These are phyloP conservation scores for Rhinocladiella mackenziei DNA, from an alignment of 2,329 filamentous ascomycete genomes.

Conservation along the genomic window DNA sequence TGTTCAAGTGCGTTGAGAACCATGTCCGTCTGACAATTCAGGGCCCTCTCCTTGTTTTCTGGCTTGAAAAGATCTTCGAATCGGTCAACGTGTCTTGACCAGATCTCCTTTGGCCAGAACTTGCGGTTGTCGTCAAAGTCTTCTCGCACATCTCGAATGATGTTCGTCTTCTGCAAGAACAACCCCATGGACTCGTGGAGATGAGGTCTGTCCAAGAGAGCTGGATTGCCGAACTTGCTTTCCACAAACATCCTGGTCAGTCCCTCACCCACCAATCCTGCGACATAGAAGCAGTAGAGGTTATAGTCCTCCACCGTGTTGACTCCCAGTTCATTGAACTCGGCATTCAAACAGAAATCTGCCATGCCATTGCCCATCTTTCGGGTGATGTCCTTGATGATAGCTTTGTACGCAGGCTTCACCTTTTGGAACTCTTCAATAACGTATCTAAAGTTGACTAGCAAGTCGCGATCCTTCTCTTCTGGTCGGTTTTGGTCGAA, in stretches of 20 bases:
- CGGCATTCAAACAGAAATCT: conserved; percentile 82
- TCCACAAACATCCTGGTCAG: conserved; percentile 86
- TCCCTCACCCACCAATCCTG: conserved; percentile 95
- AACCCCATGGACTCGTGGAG: conserved; percentile 95
- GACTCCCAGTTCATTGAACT: conserved; percentile 74
- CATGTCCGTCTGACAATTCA: conserved; percentile 91
- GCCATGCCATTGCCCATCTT: conserved; percentile 99
- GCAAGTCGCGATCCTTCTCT: conserved; percentile 89
- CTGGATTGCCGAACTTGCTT: conserved; percentile 79
- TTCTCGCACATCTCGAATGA: conserved; percentile 91
- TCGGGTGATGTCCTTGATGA: conserved; percentile 87
- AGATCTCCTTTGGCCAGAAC: conserved; percentile 95
- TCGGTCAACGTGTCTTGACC: conserved; percentile 87
- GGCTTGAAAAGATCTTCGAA: conserved; percentile 89
- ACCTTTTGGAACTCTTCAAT: conserved; percentile 82
- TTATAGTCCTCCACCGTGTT: conserved; percentile 86
- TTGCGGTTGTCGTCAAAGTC: conserved; percentile 81
- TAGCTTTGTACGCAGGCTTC: conserved; percentile 75
- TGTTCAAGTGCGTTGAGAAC: conserved; percentile 83
- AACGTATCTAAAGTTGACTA: conserved; percentile 88
- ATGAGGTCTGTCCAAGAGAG: conserved; percentile 70
- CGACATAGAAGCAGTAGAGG: conserved; percentile 95
- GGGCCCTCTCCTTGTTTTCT: conserved; percentile 68
- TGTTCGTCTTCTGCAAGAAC: conserved; percentile 97
- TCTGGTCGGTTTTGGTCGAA: conserved; percentile 80